phyloP scores from a whole-genome alignment of 371 early-diverging fungal genomes.

The Syncephalis fuscata region DNA sequence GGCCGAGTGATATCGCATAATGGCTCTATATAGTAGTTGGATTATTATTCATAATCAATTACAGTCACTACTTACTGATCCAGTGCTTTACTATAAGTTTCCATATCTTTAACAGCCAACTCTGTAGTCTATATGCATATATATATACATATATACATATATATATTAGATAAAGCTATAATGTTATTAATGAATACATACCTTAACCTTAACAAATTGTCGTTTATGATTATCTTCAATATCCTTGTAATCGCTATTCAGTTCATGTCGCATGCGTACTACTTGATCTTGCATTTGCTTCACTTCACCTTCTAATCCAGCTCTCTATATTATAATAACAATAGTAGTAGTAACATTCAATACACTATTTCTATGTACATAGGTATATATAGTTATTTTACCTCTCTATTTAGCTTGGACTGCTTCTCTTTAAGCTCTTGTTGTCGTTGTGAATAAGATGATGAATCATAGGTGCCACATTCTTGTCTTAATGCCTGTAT shows the following conservation, averaged over 20 bases:
- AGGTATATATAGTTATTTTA: too few relatives aligned
- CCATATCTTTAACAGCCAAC: constrained; percentile 63
- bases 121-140: constrained; percentile 46
- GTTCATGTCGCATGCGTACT: constrained; percentile 31
- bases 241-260: constrained; percentile 60
- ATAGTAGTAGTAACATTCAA: background rate
- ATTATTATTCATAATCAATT: background rate
- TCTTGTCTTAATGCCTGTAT: constrained; percentile 12
- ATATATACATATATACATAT: too few relatives aligned
- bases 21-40: constrained; percentile 35
- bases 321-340: constrained; percentile 26
- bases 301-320: constrained; percentile 65
- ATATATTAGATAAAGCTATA: too few relatives aligned
- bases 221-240: constrained; percentile 46
- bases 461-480: constrained; percentile 10
- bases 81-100: constrained; percentile 71
- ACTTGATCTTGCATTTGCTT: constrained; percentile 68
- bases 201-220: constrained; percentile 49
- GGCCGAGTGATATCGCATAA: constrained; percentile 85
- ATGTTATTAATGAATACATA: too few relatives aligned
- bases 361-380: too few relatives aligned
- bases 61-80: constrained; percentile 33
- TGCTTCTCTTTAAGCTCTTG: constrained; percentile 20
- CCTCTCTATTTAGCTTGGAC: constrained; percentile 26
- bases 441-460: constrained; percentile 15